Percentiles rank a stretch among this genome's conserved stretches.
Evolutionary conservation across 78 protist genomes (phyloP).

Genomic region (Bodo saltans): DNA sequence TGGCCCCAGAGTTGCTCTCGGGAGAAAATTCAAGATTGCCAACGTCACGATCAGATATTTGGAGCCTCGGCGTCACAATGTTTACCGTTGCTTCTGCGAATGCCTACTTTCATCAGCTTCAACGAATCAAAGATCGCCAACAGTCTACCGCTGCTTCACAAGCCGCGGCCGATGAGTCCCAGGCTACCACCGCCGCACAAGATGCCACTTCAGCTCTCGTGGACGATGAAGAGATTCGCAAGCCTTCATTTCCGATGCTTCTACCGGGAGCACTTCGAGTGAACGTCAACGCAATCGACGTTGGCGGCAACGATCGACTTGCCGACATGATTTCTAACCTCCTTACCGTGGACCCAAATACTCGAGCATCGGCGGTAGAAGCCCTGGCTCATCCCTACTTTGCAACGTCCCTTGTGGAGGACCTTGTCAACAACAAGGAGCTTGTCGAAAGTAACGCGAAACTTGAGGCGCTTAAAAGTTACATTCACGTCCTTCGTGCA

Average conservation of each 20-base stretch:
- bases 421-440: background rate
- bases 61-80: background rate
- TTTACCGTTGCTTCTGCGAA: background rate
- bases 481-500: background rate
- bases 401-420: background rate
- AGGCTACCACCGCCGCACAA: background rate
- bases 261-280: background rate
- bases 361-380: background rate
- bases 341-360: background rate
- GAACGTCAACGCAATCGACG: background rate
- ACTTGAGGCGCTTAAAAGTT: background rate
- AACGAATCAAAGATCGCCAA: background rate
- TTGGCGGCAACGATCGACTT: background rate
- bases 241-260: background rate
- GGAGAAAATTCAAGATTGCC: too few species aligned
- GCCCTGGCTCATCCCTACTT: background rate
- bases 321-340: background rate
- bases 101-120: background rate
- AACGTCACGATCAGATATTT: too few species aligned
- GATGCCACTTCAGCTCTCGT: too few species aligned
- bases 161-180: background rate
- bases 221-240: too few species aligned
- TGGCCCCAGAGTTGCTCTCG: background rate
- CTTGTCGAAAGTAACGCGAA: background rate
- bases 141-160: background rate